These are phyloP conservation scores for Exophiala viscosa DNA, from an alignment of 2,329 filamentous ascomycete species.

Conservation along the genomic window DNA sequence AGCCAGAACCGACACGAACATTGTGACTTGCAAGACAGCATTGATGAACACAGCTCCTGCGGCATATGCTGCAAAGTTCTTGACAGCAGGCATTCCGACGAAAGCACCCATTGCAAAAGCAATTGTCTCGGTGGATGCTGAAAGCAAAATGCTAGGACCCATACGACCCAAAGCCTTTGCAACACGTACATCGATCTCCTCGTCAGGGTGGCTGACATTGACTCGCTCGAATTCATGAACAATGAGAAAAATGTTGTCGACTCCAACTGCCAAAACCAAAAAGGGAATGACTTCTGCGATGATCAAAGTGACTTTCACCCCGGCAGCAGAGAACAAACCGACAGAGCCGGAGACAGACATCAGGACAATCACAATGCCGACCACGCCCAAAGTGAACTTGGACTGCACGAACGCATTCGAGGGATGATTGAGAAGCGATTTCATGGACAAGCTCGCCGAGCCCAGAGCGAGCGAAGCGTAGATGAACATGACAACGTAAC, in stretches of 20 bases:
- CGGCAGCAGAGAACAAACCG: slow-evolving; percentile 85
- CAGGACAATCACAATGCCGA: slow-evolving; percentile 89
- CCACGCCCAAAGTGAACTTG: slow-evolving; percentile 92
- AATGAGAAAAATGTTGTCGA: slow-evolving; percentile 98
- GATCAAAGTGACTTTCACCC: slow-evolving; percentile 92
- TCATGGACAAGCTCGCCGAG: slow-evolving; percentile 74
- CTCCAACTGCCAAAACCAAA: slow-evolving; percentile 89
- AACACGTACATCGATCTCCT: slow-evolving; percentile 79
- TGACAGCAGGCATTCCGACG: slow-evolving; percentile 95
- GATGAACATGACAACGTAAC: slow-evolving; percentile 98
- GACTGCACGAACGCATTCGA: slow-evolving; percentile 85
- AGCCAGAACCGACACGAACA: slow-evolving; percentile 89
- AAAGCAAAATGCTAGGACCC: slow-evolving; percentile 93
- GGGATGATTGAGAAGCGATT: slow-evolving; percentile 75
- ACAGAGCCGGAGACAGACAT: slow-evolving; percentile 97
- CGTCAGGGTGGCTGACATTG: slow-evolving; percentile 86
- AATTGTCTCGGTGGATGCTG: slow-evolving; percentile 88
- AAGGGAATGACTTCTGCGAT: slow-evolving; percentile 99
- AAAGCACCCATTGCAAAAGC: slow-evolving; percentile 90
- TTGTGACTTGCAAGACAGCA: slow-evolving; percentile 90
- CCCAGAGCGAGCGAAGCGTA: slow-evolving; percentile 92
- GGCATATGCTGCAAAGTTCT: slow-evolving; percentile 95
- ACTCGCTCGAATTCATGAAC: slow-evolving; percentile 97
- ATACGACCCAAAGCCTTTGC: slow-evolving; percentile 89
- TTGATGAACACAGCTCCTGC: slow-evolving; percentile 97